Base-by-base conservation (phyloP, 306 rosid species). In the Acacia crassicarpa region DNA sequence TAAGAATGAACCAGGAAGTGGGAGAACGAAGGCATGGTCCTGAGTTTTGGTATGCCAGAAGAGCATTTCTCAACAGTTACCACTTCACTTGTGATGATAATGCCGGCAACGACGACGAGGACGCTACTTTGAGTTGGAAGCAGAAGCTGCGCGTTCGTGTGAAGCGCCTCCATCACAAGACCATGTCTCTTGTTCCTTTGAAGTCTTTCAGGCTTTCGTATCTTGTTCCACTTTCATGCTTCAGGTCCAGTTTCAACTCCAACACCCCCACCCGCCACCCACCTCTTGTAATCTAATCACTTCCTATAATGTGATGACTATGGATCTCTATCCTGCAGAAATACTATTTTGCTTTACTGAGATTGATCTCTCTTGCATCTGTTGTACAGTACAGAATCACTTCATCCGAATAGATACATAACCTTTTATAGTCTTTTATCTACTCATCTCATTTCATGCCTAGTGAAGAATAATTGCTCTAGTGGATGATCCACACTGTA, bases 41-140 rank as follows among this genome's bases (percentile, higher is more conserved):
- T 0, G 90, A 91, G 6, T 89, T 84, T 4, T 85, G 90, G 88
- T 53, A 81, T 19, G 84, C 95, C 9, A 82, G 95, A 35, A 76
- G 83, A 2, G 90, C 90, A 1, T 88, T 91, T 78, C 83, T 91
- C 3, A 89, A 79, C 8, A 89, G 95, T 71, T 91, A 91, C 45
- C 90, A 86, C 74, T 76, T 89, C 32, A 86, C 67, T 20, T 54
- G 25, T 20, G 25, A 54, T 20, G 22, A 33, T 14, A 5, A 49
- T 49, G 46, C 46, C 46, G 4, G 1, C 15, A 4, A 4, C 19
- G 56, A 16, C 14, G 9, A 20, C 46, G 6, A 33, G 15, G 11
- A 67, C 44, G 75, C 83, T 0, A 9, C 45, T 3, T 5, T 32
- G 8, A 41, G 87, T 35, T 81, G 85, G 48, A 91, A 80, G 53